Conservation (phyloP, 148 eudicot species). For the Linanthus parryae region DNA sequence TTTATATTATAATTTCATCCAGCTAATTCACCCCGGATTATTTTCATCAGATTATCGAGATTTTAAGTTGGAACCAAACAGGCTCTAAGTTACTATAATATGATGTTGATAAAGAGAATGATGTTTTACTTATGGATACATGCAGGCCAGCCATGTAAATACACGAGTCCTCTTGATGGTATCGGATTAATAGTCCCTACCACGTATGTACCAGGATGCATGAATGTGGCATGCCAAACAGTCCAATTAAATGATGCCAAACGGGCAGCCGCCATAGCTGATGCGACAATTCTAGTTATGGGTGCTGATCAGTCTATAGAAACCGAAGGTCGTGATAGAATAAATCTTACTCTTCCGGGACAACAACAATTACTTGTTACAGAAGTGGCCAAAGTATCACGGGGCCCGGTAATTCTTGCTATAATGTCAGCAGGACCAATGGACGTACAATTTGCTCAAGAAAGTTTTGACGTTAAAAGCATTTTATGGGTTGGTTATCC, state of each 20-base stretch:
- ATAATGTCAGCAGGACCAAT: constrained; percentile 50
- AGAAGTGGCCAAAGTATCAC: constrained; percentile 31
- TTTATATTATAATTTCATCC: not conserved
- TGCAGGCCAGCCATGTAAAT: constrained; percentile 41
- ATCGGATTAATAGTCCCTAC: constrained; percentile 23
- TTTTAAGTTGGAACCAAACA: not conserved
- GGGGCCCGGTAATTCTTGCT: constrained; percentile 48
- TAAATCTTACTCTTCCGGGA: constrained; percentile 39
- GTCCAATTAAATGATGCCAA: constrained; percentile 20
- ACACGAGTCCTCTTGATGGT: constrained; percentile 39
- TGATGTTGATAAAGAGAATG: not conserved
- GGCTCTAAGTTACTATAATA: not conserved
- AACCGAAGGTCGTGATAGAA: constrained; percentile 40
- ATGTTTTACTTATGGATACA: not conserved
- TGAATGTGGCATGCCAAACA: constrained; percentile 27
- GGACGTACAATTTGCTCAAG: constrained; percentile 36
- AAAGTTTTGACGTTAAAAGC: constrained; percentile 40
- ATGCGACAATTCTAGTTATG: constrained; percentile 45
- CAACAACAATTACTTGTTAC: constrained; percentile 36
- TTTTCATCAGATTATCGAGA: no score
- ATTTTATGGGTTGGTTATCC: constrained; percentile 71
- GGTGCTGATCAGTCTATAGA: constrained; percentile 52
- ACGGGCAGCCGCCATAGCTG: constrained; percentile 31
- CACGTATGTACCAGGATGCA: constrained; percentile 41
- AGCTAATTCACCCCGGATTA: no score